Base-by-base conservation (phyloP, 2,329 filamentous ascomycete species). In the Truncatella angustata region DNA sequence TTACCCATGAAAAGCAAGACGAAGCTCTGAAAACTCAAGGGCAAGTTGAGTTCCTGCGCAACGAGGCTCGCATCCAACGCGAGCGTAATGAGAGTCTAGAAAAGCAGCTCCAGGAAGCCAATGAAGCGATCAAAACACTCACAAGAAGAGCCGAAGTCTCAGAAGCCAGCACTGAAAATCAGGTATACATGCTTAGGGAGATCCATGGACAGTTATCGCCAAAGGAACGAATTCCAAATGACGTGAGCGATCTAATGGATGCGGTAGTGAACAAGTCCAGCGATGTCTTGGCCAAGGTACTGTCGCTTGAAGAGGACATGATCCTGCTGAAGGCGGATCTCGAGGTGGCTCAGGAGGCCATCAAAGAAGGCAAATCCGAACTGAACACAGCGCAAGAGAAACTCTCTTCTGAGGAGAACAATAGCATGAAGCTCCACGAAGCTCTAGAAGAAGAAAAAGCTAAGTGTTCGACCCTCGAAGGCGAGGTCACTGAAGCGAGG, bases 251-350 rank as follows among this genome's bases (percentile, higher is more conserved):
- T 48, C 71, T 91, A 11, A 73, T 83, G 28, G 83, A 87, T 51
- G 76, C 78, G 3, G 72, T 91, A 3, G 72, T 83, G 12, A 76
- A 76, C 9, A 77, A 80, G 44, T 78, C 82, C 5, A 76, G 80
- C 45, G 83, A 84, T 30, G 60, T 86, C 2, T 68, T 85, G 20
- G 78, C 79, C n/a, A 85, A 82, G 64, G 67, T 83, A 16, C 79
- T 79, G 53, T 79, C 78, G 39, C 68, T 81, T 4, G 85, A 88
- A 60, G 79, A 80, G 50, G 82, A 85, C 56, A 69, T 81, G 10
- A 73, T 79, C 0, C 70, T 86, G 40, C 72, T 85, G n/a, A 80
- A 78, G 62, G 77, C 84, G 2, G 84, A 92, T 59, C 77, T 85
- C 50, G 85, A 85, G 51, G 73, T 76, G 37, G 74, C 87, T 1